Evolutionary conservation across 2,329 filamentous ascomycete genomes (phyloP).

Genomic region (Talaromyces sp.): DNA sequence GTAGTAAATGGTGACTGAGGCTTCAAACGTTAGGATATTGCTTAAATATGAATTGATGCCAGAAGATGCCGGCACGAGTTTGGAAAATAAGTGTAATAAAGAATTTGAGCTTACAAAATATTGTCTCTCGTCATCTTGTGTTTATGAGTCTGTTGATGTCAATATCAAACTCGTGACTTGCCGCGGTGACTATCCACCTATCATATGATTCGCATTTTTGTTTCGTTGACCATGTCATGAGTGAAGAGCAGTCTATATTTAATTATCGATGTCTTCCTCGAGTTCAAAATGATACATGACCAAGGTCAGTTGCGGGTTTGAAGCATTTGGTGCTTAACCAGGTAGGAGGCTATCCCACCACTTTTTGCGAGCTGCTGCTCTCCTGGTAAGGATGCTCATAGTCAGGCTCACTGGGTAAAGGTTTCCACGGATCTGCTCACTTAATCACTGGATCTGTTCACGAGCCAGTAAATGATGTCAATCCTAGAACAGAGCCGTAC

Average conservation of each 20-base stretch:
- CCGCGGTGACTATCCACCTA: not conserved
- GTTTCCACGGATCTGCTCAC: too few species aligned
- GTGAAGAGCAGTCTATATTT: not conserved
- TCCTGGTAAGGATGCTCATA: too few species aligned
- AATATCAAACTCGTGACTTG: constrained; percentile 8
- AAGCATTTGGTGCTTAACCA: too few species aligned
- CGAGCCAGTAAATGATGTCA: too few species aligned
- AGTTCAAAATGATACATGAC: too few species aligned
- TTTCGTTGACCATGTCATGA: constrained; percentile 5
- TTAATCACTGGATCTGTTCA: too few species aligned
- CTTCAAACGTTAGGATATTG: not conserved
- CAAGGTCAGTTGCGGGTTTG: too few species aligned
- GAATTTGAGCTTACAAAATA: not conserved
- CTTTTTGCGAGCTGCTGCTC: too few species aligned
- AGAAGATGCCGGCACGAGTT: not conserved
- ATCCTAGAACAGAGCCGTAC: too few species aligned
- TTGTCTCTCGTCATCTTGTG: not conserved
- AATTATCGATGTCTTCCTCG: too few species aligned
- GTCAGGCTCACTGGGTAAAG: too few species aligned
- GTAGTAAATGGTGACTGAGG: not conserved
- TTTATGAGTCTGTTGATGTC: constrained; percentile 7
- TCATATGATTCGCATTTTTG: constrained; percentile 10
- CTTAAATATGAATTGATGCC: constrained; percentile 14
- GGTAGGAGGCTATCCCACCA: too few species aligned
- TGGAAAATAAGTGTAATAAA: not conserved